A percentile compares a stretch with the other conserved stretches of the same genome.
Evolutionary conservation across 306 rosid genomes (phyloP).

Genomic region (Quercus aquifolioides): DNA sequence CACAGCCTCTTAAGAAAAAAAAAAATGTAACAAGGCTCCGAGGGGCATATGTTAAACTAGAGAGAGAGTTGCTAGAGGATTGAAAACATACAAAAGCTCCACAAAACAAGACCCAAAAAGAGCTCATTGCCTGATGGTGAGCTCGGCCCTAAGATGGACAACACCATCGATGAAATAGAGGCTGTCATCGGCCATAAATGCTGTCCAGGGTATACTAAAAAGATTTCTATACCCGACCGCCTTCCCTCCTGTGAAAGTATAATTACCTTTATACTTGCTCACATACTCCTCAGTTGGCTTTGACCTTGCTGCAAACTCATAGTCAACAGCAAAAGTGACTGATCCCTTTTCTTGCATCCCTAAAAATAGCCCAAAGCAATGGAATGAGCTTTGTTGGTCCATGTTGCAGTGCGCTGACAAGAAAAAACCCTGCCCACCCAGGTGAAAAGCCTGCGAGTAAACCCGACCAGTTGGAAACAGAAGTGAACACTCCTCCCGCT

Average conservation of each 20-base stretch:
- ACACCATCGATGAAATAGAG: constrained; percentile 34
- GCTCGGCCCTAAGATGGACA: constrained; percentile 45
- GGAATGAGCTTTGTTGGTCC: constrained; percentile 42
- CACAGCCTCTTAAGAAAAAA: background rate
- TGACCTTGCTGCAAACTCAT: constrained; percentile 43
- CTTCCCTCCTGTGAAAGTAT: constrained; percentile 47
- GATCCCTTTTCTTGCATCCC: constrained; percentile 42
- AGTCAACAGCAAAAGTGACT: constrained; percentile 27
- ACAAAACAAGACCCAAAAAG: background rate
- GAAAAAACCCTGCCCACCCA: constrained; percentile 39
- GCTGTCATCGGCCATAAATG: constrained; percentile 39
- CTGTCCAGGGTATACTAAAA: constrained; percentile 30
- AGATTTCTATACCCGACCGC: constrained; percentile 44
- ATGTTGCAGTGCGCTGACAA: constrained; percentile 51
- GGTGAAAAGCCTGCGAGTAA: constrained; percentile 36
- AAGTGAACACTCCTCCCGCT: constrained; percentile 35
- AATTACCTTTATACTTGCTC: constrained; percentile 32
- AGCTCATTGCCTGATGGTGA: constrained; percentile 36
- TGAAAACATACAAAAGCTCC: background rate
- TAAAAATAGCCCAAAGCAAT: constrained; percentile 38
- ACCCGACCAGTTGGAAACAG: constrained; percentile 38
- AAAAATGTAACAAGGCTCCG: background rate
- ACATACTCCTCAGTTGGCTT: constrained; percentile 29
- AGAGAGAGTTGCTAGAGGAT: background rate
- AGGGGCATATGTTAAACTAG: background rate